Conservation (phyloP, 805 yeast species). For the Blastobotrys americana region DNA sequence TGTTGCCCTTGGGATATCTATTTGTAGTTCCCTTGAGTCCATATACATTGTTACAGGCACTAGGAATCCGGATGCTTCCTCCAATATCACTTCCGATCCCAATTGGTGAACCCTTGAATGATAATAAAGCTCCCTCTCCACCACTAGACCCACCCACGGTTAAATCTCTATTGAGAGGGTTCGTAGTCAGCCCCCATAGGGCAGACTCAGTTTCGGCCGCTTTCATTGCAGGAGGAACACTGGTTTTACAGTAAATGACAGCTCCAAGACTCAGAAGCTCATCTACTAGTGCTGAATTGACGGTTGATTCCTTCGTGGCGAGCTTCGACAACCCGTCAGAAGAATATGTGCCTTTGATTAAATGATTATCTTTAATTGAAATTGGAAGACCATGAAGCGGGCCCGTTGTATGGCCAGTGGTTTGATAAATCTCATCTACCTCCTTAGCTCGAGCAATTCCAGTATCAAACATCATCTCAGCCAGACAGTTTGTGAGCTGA, state of each 20-base stretch:
- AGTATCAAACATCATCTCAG: constrained; percentile 44
- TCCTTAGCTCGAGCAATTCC: constrained; percentile 50
- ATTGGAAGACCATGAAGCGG: constrained; percentile 64
- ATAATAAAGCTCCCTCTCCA: constrained; percentile 46
- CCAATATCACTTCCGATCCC: constrained; percentile 53
- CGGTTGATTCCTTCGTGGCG: constrained; percentile 11
- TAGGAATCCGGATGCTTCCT: constrained; percentile 46
- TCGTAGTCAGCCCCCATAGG: constrained; percentile 40
- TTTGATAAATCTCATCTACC: constrained; percentile 43
- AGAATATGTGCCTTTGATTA: constrained; percentile 42
- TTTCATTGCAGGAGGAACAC: constrained; percentile 45
- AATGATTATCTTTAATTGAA: constrained; percentile 48
- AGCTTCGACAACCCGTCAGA: constrained; percentile 35
- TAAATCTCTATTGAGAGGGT: constrained; percentile 39
- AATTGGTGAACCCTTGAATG: constrained; percentile 40
- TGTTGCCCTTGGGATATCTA: constrained; percentile 35
- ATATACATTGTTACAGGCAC: constrained; percentile 38
- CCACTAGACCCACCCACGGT: constrained; percentile 54
- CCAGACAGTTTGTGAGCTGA: constrained; percentile 38
- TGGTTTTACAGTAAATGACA: constrained; percentile 47
- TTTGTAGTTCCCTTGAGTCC: constrained; percentile 44
- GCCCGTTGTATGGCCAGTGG: constrained; percentile 46
- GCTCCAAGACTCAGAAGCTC: constrained; percentile 43
- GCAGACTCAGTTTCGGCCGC: constrained; percentile 40
- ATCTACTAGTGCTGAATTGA: constrained; percentile 28